phyloP scores from a whole-genome alignment of 495 filamentous ascomycete genomes.

The Amniculicola lignicola region DNA sequence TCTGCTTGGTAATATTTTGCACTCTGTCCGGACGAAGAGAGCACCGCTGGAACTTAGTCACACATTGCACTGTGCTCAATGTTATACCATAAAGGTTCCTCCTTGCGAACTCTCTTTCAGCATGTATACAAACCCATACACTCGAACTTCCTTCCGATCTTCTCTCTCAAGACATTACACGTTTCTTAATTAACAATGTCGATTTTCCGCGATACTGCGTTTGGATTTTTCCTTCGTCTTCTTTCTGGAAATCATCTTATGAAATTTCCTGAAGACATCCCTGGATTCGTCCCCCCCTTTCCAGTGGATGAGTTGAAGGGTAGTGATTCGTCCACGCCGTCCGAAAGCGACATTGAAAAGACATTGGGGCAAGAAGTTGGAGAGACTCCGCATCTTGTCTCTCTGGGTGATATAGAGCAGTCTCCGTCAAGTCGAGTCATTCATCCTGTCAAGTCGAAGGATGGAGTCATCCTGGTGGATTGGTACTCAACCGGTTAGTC shows the following conservation, averaged over 20 bases:
- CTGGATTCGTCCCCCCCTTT: background rate
- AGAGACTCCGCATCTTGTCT: background rate
- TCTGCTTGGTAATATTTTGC: too few relatives aligned
- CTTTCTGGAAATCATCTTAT: background rate
- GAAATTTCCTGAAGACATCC: background rate
- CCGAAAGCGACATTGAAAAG: background rate
- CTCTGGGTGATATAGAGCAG: background rate
- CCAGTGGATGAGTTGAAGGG: background rate
- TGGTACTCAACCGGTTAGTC: conserved; percentile 3
- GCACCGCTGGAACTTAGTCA: too few relatives aligned
- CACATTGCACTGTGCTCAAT: too few relatives aligned
- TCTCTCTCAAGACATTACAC: too few relatives aligned
- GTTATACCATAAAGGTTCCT: too few relatives aligned
- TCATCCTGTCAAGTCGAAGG: background rate
- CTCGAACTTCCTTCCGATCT: too few relatives aligned
- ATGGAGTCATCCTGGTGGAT: conserved; percentile 1
- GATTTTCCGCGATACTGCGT: too few relatives aligned
- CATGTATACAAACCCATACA: too few relatives aligned
- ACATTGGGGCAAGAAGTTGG: background rate
- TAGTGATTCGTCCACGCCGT: background rate
- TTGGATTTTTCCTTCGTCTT: background rate
- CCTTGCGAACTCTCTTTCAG: too few relatives aligned
- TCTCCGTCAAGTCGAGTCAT: background rate
- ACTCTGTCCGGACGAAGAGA: too few relatives aligned
- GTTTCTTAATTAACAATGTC: too few relatives aligned